These are phyloP conservation scores for Panicum virgatum DNA, from an alignment of 202 grass and related monocot genomes.

Conservation along the genomic window DNA sequence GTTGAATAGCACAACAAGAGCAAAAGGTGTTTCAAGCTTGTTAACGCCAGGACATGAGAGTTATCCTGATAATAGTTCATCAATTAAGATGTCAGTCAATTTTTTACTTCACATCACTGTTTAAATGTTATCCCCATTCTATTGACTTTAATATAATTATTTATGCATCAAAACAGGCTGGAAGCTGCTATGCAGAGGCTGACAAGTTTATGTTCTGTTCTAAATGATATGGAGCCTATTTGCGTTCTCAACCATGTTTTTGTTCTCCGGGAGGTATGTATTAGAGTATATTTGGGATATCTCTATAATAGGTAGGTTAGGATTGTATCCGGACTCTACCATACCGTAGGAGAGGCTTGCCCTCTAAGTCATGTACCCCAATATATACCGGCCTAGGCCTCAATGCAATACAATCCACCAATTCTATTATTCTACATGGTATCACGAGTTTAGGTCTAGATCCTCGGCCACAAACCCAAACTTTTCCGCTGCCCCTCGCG, in stretches of 20 bases:
- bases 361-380: too few species aligned
- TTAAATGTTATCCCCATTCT: constrained; percentile 15
- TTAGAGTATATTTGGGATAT: too few species aligned
- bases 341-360: too few species aligned
- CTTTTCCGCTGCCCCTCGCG: too few species aligned
- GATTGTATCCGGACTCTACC: too few species aligned
- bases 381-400: too few species aligned
- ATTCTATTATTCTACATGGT: too few species aligned
- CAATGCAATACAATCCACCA: too few species aligned
- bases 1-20: constrained; percentile 76
- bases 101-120: constrained; percentile 31
- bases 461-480: too few species aligned
- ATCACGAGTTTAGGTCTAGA: too few species aligned
- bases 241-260: constrained; percentile 99
- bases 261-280: constrained; percentile 86
- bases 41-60: constrained; percentile 89
- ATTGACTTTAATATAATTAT: constrained; percentile 33
- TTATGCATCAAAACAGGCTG: constrained; percentile 67
- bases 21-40: constrained; percentile 72
- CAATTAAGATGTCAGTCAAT: constrained; percentile 93
- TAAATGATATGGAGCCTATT: constrained; percentile 99
- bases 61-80: constrained; percentile 91
- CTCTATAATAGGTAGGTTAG: too few species aligned
- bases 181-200: constrained; percentile 97
- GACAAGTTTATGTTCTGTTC: constrained; percentile 96